phyloP scores from a whole-genome alignment of 345 rosid genomes.

The Eutrema japonicum region DNA sequence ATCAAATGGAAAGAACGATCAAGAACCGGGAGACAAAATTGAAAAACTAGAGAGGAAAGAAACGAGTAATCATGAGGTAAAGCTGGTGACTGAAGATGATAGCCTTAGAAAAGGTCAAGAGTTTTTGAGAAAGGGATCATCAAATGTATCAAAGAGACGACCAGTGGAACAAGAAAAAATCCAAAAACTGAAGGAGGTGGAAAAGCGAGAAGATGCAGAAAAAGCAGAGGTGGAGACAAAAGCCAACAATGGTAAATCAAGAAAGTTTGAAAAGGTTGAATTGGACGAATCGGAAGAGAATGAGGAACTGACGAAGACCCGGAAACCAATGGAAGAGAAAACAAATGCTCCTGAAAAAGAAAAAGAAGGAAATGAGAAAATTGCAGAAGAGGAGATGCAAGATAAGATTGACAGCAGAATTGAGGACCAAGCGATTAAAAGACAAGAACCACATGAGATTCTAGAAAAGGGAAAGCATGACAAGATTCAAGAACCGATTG shows the following conservation, averaged over 20 bases:
- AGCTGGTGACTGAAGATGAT: slow-evolving; percentile 15
- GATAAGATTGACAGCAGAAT: background rate
- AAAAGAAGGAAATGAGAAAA: slow-evolving; percentile 6
- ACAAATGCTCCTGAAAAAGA: background rate
- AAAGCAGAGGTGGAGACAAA: background rate
- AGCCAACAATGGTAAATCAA: background rate
- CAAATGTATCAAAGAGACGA: slow-evolving; percentile 13
- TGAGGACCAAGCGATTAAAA: slow-evolving; percentile 1
- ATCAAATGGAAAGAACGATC: background rate
- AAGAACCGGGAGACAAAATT: slow-evolving; percentile 1
- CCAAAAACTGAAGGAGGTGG: slow-evolving; percentile 3
- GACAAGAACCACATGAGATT: slow-evolving; percentile 24
- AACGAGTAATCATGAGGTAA: slow-evolving; percentile 1
- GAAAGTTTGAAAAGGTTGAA: background rate
- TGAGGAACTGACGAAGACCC: background rate
- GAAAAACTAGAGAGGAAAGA: slow-evolving; percentile 10
- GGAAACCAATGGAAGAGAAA: background rate
- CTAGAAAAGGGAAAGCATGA: background rate
- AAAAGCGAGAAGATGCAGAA: slow-evolving; percentile 1
- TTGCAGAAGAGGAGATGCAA: slow-evolving; percentile 1
- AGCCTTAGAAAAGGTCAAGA: slow-evolving; percentile 11
- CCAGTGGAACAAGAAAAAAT: slow-evolving; percentile 18
- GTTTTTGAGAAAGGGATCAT: background rate
- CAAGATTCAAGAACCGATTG: background rate
- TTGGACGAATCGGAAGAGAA: background rate